Evolutionary conservation across 208 protist species (phyloP).

Genomic region (Crithidia bombi): DNA sequence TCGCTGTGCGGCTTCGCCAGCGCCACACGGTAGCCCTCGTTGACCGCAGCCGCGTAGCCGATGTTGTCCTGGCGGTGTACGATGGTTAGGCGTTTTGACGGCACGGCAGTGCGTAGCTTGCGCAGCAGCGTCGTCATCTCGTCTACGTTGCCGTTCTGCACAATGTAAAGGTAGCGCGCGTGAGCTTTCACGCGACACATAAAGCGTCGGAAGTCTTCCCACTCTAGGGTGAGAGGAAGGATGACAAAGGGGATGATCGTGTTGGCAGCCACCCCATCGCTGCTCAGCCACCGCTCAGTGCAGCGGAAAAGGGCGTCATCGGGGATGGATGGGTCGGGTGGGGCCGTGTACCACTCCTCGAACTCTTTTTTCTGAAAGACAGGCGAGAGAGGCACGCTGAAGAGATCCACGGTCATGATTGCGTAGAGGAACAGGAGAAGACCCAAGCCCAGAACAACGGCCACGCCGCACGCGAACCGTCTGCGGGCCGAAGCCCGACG

Average conservation of each 20-base stretch:
- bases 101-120: conserved; percentile 5
- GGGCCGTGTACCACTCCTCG: conserved; percentile 11
- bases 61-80: conserved; percentile 14
- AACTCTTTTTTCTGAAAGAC: not conserved
- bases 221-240: conserved; percentile 16
- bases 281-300: conserved; percentile 18
- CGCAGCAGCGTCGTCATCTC: conserved; percentile 15
- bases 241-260: conserved; percentile 25
- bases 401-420: not conserved
- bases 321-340: conserved; percentile 1
- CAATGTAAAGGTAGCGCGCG: conserved; percentile 18
- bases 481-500: not conserved
- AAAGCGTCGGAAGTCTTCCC: conserved; percentile 16
- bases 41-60: conserved; percentile 28
- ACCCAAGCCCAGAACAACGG: not conserved
- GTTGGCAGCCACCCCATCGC: conserved; percentile 11
- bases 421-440: not conserved
- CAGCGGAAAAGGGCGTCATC: conserved; percentile 13
- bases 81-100: conserved; percentile 12
- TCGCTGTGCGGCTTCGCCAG: conserved; percentile 22
- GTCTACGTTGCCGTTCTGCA: conserved; percentile 26
- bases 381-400: not conserved
- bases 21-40: conserved; percentile 23
- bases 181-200: conserved; percentile 30
- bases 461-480: not conserved